Percentiles rank a stretch among this genome's conserved stretches.
phyloP scores from a whole-genome alignment of 306 rosid genomes.

The Vachellia collinsii region DNA sequence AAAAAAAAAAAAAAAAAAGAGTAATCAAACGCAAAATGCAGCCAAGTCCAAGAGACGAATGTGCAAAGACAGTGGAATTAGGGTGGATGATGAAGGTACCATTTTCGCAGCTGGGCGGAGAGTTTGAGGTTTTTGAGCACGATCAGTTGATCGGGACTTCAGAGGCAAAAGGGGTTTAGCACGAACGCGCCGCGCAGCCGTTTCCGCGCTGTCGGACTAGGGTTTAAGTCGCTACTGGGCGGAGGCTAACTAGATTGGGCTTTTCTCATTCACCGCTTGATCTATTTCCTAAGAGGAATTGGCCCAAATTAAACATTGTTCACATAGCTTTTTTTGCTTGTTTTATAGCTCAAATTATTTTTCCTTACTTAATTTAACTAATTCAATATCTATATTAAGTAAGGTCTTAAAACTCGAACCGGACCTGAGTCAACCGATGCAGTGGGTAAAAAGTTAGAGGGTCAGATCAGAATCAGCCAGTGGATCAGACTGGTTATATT shows the following conservation, averaged over 20 bases:
- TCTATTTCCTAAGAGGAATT: not conserved
- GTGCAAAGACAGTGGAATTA: not conserved
- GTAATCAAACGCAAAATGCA: not conserved
- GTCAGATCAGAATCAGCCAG: too few relatives aligned
- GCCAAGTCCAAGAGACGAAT: not conserved
- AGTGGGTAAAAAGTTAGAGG: too few relatives aligned
- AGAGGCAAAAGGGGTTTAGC: not conserved
- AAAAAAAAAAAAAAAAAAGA: too few relatives aligned
- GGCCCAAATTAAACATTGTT: not conserved
- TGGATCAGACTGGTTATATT: too few relatives aligned
- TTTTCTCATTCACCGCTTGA: not conserved
- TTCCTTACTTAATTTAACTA: too few relatives aligned
- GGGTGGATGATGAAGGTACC: not conserved
- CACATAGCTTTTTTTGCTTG: not conserved
- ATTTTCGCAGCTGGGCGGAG: not conserved
- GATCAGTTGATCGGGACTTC: not conserved
- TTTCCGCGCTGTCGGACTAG: not conserved
- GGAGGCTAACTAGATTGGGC: not conserved
- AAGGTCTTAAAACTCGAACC: too few relatives aligned
- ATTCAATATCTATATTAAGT: too few relatives aligned
- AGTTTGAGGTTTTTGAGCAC: not conserved
- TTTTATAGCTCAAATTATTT: not conserved
- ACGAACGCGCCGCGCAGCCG: not conserved
- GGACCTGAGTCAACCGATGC: too few relatives aligned
- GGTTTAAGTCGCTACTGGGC: not conserved